These are phyloP conservation scores for Maudiozyma barnettii DNA, from an alignment of 805 yeast species.

Conservation along the genomic window DNA sequence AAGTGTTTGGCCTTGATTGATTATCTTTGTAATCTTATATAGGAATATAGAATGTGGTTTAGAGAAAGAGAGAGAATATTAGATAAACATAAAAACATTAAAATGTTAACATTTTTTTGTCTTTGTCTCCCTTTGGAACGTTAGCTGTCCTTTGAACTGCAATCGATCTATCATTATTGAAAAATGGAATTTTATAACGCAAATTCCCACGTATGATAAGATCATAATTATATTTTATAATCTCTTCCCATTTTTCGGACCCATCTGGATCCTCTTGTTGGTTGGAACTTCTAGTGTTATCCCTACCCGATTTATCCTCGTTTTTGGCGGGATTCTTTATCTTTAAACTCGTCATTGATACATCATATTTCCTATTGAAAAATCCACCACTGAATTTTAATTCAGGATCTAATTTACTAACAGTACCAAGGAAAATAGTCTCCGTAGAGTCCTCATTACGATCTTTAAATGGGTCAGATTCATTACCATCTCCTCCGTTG, in stretches of 20 bases:
- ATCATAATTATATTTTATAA: conserved; percentile 76
- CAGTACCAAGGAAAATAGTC: conserved; percentile 69
- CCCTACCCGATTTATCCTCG: conserved; percentile 11
- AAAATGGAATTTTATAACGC: conserved; percentile 65
- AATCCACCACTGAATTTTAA: conserved; percentile 70
- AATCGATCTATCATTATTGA: conserved; percentile 42
- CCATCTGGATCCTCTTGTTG: conserved; percentile 24
- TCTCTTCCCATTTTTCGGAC: conserved; percentile 56
- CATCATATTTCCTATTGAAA: conserved; percentile 48
- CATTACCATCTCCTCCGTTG: background rate
- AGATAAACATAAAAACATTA: too few species aligned
- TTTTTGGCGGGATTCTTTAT: conserved; percentile 59
- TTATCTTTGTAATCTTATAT: too few species aligned
- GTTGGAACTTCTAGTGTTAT: conserved; percentile 19
- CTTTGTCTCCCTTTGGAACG: conserved; percentile 23
- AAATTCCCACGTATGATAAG: conserved; percentile 75
- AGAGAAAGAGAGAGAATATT: too few species aligned
- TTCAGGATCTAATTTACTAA: conserved; percentile 59
- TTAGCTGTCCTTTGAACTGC: conserved; percentile 50
- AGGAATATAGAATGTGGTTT: too few species aligned
- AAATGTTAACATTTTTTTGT: background rate
- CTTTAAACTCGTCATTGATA: conserved; percentile 62
- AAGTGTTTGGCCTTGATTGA: too few species aligned
- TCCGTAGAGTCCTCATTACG: conserved; percentile 24
- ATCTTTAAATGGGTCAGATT: background rate